Base-by-base conservation (phyloP, 176 grass and related monocot species). In the Paspalum notatum region DNA sequence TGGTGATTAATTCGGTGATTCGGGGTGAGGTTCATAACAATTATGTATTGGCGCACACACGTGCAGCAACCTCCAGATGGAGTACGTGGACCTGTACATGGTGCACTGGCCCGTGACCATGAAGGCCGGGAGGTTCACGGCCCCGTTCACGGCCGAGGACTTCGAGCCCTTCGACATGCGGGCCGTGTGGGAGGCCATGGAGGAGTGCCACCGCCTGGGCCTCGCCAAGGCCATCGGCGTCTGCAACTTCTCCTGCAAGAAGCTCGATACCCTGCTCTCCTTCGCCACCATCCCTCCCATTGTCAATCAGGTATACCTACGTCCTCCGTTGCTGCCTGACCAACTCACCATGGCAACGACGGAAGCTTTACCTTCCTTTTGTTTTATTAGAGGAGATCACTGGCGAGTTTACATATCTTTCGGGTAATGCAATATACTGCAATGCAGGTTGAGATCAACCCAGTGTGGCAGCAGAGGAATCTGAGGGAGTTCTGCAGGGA, bases 381-480 rank as follows among this genome's bases (percentile, higher is more conserved):
- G 12, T 4, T 21, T 32, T 32, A 66, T 66, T 8, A 32, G 11
- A 41, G 38, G n/a, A 50, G 78, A 71, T 9, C 63, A 63, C 13
- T 27, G 15, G 27, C 8, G 38, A 50, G 14, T 5, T 65, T 8
- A 32, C 3, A 32, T 8, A 24, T 22, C 3, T 14, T 71, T 32
- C n/a, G 55, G 37, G 32, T 52, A 0, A 13, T 45, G 46, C 80
- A 90, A 11, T 24, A 12, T 22, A 4, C 5, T 59, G 14, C 27
- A 61, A 61, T n/a, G 53, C 82, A 97, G 93, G 94, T 97, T 9
- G 94, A 97, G 47, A 82, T 93, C 51, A 88, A 91, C 85, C 81
- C 81, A 12, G 16, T 93, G 79, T 97, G 94, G 94, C 91, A 97
- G 77, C 91, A 93, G 74, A 83, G 66, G 32, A 97, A 91, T 57